Percentiles rank a stretch among this genome's conserved stretches.
Conservation (phyloP, 1,284 basidiomycete genomes). For the Tilletiopsis washingtonensis region DNA sequence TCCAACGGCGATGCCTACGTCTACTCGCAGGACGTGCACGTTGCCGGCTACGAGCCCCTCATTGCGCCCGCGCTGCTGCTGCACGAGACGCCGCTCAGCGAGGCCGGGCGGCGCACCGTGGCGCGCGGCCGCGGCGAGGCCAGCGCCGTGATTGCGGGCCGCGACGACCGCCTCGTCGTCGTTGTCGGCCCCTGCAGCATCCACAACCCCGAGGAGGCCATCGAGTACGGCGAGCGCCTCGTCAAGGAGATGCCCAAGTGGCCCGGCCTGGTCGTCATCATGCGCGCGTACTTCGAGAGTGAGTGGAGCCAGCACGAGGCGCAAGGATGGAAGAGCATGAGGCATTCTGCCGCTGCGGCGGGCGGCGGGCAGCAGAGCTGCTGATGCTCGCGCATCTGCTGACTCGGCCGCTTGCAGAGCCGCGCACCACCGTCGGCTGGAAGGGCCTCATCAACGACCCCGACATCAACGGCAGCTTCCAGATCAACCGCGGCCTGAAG, state of each 20-base stretch:
- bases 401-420: too few relatives aligned
- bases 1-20: too few relatives aligned
- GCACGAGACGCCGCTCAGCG: slow-evolving; percentile 40
- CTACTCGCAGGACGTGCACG: slow-evolving; percentile 39
- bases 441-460: slow-evolving; percentile 95
- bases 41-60: slow-evolving; percentile 44
- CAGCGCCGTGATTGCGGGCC: slow-evolving; percentile 36
- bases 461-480: slow-evolving; percentile 69
- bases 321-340: not conserved
- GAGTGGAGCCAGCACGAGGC: too few relatives aligned
- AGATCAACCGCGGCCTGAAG: slow-evolving; percentile 95
- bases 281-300: slow-evolving; percentile 81
- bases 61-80: slow-evolving; percentile 39
- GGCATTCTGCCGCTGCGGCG: not conserved
- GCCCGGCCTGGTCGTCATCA: slow-evolving; percentile 75
- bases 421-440: slow-evolving; percentile 89
- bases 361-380: too few relatives aligned
- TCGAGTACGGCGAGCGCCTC: slow-evolving; percentile 68
- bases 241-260: slow-evolving; percentile 50
- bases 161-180: slow-evolving; percentile 45
- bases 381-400: too few relatives aligned
- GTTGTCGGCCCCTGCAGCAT: slow-evolving; percentile 82
- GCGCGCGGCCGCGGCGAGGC: slow-evolving; percentile 32
- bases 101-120: slow-evolving; percentile 29
- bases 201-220: slow-evolving; percentile 76